Conservation (phyloP, 352 stramenopile genomes). For the Phytophthora pinifolia region DNA sequence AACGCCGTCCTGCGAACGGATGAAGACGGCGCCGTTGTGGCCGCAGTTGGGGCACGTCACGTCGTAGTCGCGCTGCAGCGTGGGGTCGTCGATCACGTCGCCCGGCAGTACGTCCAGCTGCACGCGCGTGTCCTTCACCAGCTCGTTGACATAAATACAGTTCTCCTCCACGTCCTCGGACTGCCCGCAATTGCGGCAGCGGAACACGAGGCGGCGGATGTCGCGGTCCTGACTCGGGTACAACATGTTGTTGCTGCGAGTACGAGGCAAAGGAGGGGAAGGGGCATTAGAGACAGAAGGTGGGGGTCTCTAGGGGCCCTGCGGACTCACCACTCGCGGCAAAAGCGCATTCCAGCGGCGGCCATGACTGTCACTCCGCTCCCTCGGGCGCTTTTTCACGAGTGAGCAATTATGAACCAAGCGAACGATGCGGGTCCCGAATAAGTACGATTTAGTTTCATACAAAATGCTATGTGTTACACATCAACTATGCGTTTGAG, state of each 20-base stretch:
- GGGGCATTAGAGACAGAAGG: neutral
- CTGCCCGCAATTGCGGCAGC: constrained; percentile 87
- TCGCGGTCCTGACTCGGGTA: constrained; percentile 90
- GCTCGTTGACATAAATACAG: constrained; percentile 92
- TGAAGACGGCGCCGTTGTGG: constrained; percentile 84
- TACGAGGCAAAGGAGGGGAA: neutral
- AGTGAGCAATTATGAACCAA: constrained; percentile 18
- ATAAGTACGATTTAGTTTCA: constrained; percentile 19
- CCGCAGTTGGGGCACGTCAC: constrained; percentile 78
- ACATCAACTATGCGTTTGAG: no score
- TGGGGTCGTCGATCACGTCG: constrained; percentile 88
- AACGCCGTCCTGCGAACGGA: constrained; percentile 86
- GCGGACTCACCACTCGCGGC: constrained; percentile 76
- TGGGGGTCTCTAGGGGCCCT: neutral
- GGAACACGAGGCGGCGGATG: constrained; percentile 82
- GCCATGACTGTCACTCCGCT: constrained; percentile 43
- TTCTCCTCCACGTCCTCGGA: constrained; percentile 86
- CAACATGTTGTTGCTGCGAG: constrained; percentile 89
- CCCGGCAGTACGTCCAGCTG: constrained; percentile 84
- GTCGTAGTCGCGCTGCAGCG: constrained; percentile 87
- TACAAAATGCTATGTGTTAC: no score
- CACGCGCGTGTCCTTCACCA: constrained; percentile 87
- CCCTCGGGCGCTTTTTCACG: constrained; percentile 16
- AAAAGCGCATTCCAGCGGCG: constrained; percentile 87
- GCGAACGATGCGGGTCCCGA: neutral